These are phyloP conservation scores for Penicillium flavigenum DNA, from an alignment of 495 filamentous ascomycete species.

Conservation along the genomic window DNA sequence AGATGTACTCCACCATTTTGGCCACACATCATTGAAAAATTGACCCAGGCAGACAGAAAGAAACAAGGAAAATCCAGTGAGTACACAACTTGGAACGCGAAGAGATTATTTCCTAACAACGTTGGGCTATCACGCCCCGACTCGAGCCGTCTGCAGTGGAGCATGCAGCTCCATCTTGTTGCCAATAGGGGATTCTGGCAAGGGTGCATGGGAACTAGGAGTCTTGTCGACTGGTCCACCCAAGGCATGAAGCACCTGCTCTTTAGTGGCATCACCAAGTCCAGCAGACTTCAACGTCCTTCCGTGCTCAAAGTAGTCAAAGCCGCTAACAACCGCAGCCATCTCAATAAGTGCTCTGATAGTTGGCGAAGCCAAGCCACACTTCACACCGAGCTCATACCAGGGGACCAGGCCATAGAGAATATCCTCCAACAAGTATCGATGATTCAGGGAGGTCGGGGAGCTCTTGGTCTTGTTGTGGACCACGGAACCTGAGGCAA, in stretches of 20 bases:
- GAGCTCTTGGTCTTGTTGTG: constrained; percentile 26
- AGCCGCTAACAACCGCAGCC: constrained; percentile 20
- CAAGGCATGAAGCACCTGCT: constrained; percentile 76
- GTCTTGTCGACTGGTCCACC: constrained; percentile 33
- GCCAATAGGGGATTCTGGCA: constrained; percentile 11
- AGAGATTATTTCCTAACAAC: neutral
- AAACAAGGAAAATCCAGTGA: neutral
- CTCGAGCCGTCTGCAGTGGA: constrained; percentile 16
- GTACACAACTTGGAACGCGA: neutral
- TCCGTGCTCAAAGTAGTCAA: constrained; percentile 87
- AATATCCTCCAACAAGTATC: constrained; percentile 22
- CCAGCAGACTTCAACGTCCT: constrained; percentile 78
- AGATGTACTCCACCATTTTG: neutral
- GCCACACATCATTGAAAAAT: neutral
- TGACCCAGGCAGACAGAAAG: neutral
- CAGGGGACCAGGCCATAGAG: constrained; percentile 19
- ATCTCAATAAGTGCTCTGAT: constrained; percentile 21
- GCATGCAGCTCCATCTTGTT: constrained; percentile 10
- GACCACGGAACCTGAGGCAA: constrained; percentile 18
- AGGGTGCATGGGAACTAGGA: neutral
- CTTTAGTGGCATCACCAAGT: constrained; percentile 67
- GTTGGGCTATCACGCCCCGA: neutral
- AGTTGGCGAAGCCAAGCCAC: constrained; percentile 20
- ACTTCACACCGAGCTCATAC: constrained; percentile 22
- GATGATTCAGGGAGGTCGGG: constrained; percentile 17